Percentiles rank a stretch among this genome's conserved stretches.
These are phyloP conservation scores for Aspergillus terreus DNA, from an alignment of 2,329 filamentous ascomycete genomes.

Conservation along the genomic window DNA sequence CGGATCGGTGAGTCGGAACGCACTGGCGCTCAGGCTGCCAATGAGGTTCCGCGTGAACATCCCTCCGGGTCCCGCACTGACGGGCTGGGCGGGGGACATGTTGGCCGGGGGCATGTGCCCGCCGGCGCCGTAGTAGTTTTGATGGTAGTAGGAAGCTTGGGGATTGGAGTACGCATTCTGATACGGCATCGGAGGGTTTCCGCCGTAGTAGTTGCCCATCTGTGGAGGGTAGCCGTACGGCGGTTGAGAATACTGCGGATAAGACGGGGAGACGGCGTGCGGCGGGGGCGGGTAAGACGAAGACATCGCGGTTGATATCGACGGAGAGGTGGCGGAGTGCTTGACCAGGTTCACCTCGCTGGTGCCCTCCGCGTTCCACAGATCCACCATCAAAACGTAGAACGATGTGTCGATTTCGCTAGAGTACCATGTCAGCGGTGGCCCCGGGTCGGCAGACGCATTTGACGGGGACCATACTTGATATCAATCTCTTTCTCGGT, in stretches of 20 bases:
- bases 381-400: conserved; percentile 66
- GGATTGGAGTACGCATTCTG: conserved; percentile 31
- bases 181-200: conserved; percentile 30
- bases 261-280: conserved; percentile 34
- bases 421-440: conserved; percentile 10
- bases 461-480: conserved; percentile 56
- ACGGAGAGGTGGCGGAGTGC: conserved; percentile 64
- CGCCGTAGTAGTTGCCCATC: conserved; percentile 35
- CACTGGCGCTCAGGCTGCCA: conserved; percentile 83
- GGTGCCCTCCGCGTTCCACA: conserved; percentile 60
- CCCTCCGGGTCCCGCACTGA: conserved; percentile 57
- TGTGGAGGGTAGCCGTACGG: conserved; percentile 32
- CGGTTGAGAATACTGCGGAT: conserved; percentile 35
- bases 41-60: conserved; percentile 97
- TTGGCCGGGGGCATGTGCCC: conserved; percentile 31
- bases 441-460: background rate
- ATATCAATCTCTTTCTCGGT: conserved; percentile 80
- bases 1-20: conserved; percentile 75
- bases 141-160: conserved; percentile 29
- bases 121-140: conserved; percentile 24
- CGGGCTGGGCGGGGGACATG: conserved; percentile 34
- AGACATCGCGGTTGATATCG: conserved; percentile 75
- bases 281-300: conserved; percentile 64
- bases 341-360: conserved; percentile 67
- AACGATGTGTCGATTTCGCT: conserved; percentile 67